Evolutionary conservation across 2,329 filamentous ascomycete species (phyloP).

Genomic region (Tolypocladium pustulatum): DNA sequence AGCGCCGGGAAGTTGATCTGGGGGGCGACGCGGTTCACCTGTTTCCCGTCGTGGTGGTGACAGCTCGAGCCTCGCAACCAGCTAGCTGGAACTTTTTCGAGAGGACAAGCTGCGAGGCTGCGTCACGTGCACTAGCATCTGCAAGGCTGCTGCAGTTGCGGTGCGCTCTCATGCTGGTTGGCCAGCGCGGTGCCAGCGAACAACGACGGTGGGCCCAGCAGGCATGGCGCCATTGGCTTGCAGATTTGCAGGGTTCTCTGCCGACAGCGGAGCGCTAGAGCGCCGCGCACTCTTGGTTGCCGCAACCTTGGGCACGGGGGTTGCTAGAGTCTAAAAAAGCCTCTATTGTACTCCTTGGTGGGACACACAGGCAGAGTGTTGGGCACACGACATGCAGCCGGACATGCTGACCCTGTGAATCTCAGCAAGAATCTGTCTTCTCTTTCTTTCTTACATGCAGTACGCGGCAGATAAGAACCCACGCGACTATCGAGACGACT

Average conservation of each 20-base stretch:
- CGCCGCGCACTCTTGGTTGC: neutral
- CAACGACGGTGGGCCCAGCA: neutral
- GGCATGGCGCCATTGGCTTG: neutral
- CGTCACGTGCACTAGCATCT: neutral
- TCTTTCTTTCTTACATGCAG: too few species aligned
- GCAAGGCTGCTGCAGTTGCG: neutral
- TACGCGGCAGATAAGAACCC: too few species aligned
- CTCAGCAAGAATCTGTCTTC: too few species aligned
- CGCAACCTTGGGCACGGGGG: too few species aligned
- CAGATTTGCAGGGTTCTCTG: neutral
- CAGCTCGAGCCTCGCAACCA: slow-evolving; percentile 1
- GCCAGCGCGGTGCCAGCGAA: neutral
- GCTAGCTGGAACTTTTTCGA: slow-evolving; percentile 10
- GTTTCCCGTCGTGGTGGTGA: slow-evolving; percentile 3
- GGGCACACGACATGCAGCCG: too few species aligned
- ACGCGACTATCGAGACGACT: too few species aligned
- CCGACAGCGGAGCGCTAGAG: neutral
- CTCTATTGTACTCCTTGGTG: too few species aligned
- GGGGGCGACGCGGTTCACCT: slow-evolving; percentile 9
- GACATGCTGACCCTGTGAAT: too few species aligned
- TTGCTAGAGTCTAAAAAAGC: too few species aligned
- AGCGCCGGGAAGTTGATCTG: slow-evolving; percentile 8
- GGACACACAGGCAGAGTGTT: too few species aligned
- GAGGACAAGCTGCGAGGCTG: neutral
- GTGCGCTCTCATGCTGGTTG: neutral